A percentile compares a stretch with the other conserved stretches of the same genome.
phyloP scores from a whole-genome alignment of 2,329 filamentous ascomycete genomes.

The Orbilia quercus region DNA sequence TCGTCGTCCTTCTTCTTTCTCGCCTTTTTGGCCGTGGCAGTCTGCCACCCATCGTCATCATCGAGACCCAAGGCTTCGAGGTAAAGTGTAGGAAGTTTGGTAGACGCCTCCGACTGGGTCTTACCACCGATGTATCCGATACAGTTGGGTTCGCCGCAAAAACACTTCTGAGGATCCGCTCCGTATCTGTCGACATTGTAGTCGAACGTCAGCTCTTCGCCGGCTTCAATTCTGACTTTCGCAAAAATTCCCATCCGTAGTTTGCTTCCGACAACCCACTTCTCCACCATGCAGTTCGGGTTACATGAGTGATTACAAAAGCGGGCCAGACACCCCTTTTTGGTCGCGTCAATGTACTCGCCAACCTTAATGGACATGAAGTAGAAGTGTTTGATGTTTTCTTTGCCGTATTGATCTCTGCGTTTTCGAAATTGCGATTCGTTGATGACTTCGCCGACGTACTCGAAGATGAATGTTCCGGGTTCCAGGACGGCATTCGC shows the following conservation, averaged over 20 bases:
- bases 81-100: slow-evolving; percentile 83
- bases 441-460: slow-evolving; percentile 97
- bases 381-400: slow-evolving; percentile 99
- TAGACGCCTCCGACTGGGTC: slow-evolving; percentile 92
- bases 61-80: slow-evolving; percentile 97
- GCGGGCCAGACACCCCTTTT: slow-evolving; percentile 91
- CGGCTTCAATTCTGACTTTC: slow-evolving; percentile 81
- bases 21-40: slow-evolving; percentile 85
- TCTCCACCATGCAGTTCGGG: slow-evolving; percentile 98
- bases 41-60: slow-evolving; percentile 91
- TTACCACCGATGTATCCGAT: slow-evolving; percentile 97
- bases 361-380: slow-evolving; percentile 98
- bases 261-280: slow-evolving; percentile 98
- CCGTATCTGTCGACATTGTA: slow-evolving; percentile 99
- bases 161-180: slow-evolving; percentile 94
- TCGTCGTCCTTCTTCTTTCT: slow-evolving; percentile 97
- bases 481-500: slow-evolving; percentile 79
- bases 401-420: slow-evolving; percentile 91
- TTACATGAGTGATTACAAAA: slow-evolving; percentile 99
- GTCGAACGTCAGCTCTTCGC: slow-evolving; percentile 97
- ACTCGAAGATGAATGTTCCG: slow-evolving; percentile 96
- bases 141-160: slow-evolving; percentile 93
- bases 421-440: slow-evolving; percentile 88
- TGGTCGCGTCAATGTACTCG: slow-evolving; percentile 97
- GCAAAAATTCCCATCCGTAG: slow-evolving; percentile 99